phyloP scores from a whole-genome alignment of 1,284 basidiomycete species.

The Trichosporon inkin region DNA sequence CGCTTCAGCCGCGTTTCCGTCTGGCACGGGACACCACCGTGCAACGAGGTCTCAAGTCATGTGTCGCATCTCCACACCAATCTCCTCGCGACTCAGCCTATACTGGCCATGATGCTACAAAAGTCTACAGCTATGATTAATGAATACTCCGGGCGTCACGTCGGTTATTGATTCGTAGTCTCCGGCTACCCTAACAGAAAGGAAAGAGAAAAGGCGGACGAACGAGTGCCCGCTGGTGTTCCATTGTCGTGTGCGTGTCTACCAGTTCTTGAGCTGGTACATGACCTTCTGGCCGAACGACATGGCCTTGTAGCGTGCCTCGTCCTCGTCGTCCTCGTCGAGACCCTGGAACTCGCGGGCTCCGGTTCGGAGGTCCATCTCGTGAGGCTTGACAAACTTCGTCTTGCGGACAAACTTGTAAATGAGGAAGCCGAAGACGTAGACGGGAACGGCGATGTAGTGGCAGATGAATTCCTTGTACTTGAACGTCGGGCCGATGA shows the following conservation, averaged over 20 bases:
- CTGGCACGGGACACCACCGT: too few species aligned
- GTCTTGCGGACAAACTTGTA: conserved; percentile 61
- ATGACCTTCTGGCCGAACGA: conserved; percentile 39
- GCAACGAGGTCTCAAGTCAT: too few species aligned
- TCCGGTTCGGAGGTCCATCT: conserved; percentile 64
- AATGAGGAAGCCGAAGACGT: conserved; percentile 58
- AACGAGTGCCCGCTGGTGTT: too few species aligned
- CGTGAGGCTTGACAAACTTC: conserved; percentile 54
- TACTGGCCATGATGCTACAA: too few species aligned
- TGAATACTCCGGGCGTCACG: too few species aligned
- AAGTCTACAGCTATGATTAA: too few species aligned
- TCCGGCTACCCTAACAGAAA: too few species aligned
- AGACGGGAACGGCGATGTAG: conserved; percentile 51
- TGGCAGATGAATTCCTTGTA: conserved; percentile 61
- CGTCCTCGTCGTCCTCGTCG: conserved; percentile 51
- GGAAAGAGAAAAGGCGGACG: too few species aligned
- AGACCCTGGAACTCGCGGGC: conserved; percentile 64
- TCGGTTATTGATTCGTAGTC: too few species aligned
- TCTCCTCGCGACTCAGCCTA: too few species aligned
- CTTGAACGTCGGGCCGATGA: conserved; percentile 45
- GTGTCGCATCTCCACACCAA: too few species aligned
- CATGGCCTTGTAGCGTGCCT: conserved; percentile 29
- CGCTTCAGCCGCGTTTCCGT: too few species aligned
- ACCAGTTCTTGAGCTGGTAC: conserved; percentile 46
- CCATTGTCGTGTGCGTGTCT: not conserved